Percentiles rank a stretch among this genome's conserved stretches.
phyloP scores from a whole-genome alignment of 495 filamentous ascomycete genomes.

The Lichina pygmaea region DNA sequence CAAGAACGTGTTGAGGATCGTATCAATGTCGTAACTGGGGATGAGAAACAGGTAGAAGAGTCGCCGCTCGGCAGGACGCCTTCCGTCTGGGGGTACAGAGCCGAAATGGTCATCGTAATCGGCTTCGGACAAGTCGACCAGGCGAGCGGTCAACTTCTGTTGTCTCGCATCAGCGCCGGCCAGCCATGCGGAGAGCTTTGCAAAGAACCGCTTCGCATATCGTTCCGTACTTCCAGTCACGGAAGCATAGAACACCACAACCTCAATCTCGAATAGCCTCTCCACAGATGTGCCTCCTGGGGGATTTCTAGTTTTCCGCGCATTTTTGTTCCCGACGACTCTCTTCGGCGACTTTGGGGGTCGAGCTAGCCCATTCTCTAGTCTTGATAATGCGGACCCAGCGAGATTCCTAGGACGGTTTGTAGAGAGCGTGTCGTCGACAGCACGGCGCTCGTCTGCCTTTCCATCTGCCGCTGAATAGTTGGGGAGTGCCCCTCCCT shows the following conservation, averaged over 20 bases:
- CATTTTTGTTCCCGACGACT: slow-evolving; percentile 10
- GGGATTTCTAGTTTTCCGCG: slow-evolving; percentile 4
- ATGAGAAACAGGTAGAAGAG: slow-evolving; percentile 64
- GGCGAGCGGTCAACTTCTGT: slow-evolving; percentile 8
- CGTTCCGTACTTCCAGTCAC: slow-evolving; percentile 55
- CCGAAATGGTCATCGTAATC: slow-evolving; percentile 87
- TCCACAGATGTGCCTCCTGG: neutral
- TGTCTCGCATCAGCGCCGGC: neutral
- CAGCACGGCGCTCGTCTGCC: no score
- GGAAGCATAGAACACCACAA: slow-evolving; percentile 68
- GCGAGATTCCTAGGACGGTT: no score
- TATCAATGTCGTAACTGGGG: slow-evolving; percentile 83
- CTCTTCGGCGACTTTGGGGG: slow-evolving; percentile 5
- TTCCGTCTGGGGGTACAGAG: slow-evolving; percentile 22
- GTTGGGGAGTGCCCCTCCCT: no score
- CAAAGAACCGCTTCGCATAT: slow-evolving; percentile 28
- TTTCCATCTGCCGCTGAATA: no score
- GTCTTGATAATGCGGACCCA: no score
- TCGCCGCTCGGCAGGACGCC: slow-evolving; percentile 10
- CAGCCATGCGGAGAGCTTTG: slow-evolving; percentile 17
- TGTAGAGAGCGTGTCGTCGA: no score
- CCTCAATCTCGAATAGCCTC: slow-evolving; percentile 26
- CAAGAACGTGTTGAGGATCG: slow-evolving; percentile 54
- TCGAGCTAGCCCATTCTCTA: no score
- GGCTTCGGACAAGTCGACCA: slow-evolving; percentile 59